Conservation (phyloP, 2,329 filamentous ascomycete genomes). For the Hortaea werneckii region DNA sequence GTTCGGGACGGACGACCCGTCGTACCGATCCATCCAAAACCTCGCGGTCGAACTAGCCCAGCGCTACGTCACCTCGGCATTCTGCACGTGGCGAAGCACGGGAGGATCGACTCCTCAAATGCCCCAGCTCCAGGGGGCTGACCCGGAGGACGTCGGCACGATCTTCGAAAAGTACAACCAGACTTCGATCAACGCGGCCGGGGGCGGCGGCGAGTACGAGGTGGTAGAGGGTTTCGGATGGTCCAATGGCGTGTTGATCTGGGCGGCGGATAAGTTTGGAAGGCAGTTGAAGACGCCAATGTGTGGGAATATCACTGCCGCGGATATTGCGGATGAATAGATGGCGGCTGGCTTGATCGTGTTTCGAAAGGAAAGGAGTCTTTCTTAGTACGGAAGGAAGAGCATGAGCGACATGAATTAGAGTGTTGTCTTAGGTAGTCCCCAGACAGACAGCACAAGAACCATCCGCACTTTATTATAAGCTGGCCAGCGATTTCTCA, state of each 20-base stretch:
- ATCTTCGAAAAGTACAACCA: conserved; percentile 64
- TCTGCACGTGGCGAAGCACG: conserved; percentile 61
- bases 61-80: conserved; percentile 56
- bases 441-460: too few relatives aligned
- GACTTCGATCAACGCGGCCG: conserved; percentile 49
- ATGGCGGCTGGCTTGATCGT: background rate
- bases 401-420: too few relatives aligned
- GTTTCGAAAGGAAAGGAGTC: too few relatives aligned
- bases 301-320: conserved; percentile 6
- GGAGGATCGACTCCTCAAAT: conserved; percentile 49
- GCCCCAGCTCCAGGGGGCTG: conserved; percentile 41
- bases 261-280: conserved; percentile 54
- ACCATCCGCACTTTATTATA: too few relatives aligned
- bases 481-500: too few relatives aligned
- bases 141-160: conserved; percentile 38
- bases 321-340: background rate
- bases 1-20: conserved; percentile 34
- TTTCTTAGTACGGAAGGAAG: too few relatives aligned
- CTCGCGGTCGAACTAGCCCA: conserved; percentile 52
- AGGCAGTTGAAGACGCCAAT: conserved; percentile 45
- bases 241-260: conserved; percentile 57
- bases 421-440: too few relatives aligned
- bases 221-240: conserved; percentile 63
- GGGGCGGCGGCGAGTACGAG: conserved; percentile 57
- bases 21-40: conserved; percentile 44